Evolutionary conservation across 2,329 filamentous ascomycete genomes (phyloP).

Genomic region (Claviceps humidiphila): DNA sequence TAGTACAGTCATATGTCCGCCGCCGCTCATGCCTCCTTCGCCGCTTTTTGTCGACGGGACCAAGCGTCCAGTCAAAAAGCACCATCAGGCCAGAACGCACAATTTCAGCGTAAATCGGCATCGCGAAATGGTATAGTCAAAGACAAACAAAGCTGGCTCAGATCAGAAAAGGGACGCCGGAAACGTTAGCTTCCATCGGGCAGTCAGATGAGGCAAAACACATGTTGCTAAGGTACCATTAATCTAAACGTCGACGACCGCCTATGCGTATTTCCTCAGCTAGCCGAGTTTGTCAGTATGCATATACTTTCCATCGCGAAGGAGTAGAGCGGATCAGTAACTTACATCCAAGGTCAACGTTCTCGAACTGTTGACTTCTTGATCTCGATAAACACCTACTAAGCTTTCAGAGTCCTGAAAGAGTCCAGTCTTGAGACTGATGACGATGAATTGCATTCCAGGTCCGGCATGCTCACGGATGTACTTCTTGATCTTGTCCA

Average conservation of each 20-base stretch:
- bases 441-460: conserved; percentile 98
- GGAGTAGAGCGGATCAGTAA: conserved; percentile 8
- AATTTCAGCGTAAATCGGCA: neutral
- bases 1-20: neutral
- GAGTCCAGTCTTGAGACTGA: conserved; percentile 85
- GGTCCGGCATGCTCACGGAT: conserved; percentile 87
- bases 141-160: neutral
- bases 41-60: neutral
- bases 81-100: neutral
- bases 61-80: neutral
- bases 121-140: neutral
- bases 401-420: conserved; percentile 95
- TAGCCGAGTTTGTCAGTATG: conserved; percentile 8
- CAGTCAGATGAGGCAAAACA: too few species aligned
- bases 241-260: neutral
- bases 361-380: conserved; percentile 82
- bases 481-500: conserved; percentile 91
- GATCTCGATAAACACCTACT: conserved; percentile 91
- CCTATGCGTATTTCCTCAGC: conserved; percentile 23
- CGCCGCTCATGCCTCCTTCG: neutral
- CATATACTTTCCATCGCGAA: neutral
- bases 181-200: neutral
- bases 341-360: conserved; percentile 92
- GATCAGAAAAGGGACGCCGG: neutral
- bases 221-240: too few species aligned